A percentile compares a stretch with the other conserved stretches of the same genome.
These are phyloP conservation scores for Sabuloglossum arenarium DNA, from an alignment of 495 filamentous ascomycete species.

Conservation along the genomic window DNA sequence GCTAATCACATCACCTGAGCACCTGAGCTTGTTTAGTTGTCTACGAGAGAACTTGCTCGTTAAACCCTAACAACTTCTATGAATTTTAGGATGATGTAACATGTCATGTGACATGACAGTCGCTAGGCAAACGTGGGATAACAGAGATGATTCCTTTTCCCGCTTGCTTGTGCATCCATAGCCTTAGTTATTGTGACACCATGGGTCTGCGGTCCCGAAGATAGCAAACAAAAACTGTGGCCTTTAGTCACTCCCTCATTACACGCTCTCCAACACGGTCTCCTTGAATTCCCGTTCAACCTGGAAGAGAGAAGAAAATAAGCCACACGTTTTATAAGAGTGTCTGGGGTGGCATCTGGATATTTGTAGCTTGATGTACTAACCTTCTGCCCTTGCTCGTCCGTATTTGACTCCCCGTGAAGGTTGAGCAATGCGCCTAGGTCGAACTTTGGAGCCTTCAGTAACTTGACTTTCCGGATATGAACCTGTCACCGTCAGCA, in stretches of 20 bases:
- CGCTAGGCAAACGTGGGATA: too few species aligned
- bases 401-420: constrained; percentile 90
- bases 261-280: constrained; percentile 79
- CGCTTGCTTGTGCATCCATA: too few species aligned
- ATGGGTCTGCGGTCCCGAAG: not conserved
- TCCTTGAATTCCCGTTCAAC: constrained; percentile 99
- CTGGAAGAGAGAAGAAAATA: constrained; percentile 3
- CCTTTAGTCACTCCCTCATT: constrained; percentile 17
- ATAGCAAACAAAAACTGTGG: not conserved
- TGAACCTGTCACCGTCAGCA: constrained; percentile 51
- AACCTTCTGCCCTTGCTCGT: constrained; percentile 87
- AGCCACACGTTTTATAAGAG: not conserved
- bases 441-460: constrained; percentile 97
- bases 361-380: not conserved
- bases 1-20: too few species aligned
- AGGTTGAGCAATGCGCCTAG: constrained; percentile 84
- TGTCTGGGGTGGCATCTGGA: not conserved
- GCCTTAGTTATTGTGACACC: not conserved
- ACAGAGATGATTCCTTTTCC: too few species aligned
- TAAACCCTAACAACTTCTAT: not conserved
- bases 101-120: not conserved
- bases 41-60: too few species aligned
- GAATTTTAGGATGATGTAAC: not conserved
- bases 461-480: constrained; percentile 98
- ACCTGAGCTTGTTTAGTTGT: too few species aligned